Evolutionary conservation across 2,329 filamentous ascomycete species (phyloP).

Genomic region (Aspergillus quadricinctus): DNA sequence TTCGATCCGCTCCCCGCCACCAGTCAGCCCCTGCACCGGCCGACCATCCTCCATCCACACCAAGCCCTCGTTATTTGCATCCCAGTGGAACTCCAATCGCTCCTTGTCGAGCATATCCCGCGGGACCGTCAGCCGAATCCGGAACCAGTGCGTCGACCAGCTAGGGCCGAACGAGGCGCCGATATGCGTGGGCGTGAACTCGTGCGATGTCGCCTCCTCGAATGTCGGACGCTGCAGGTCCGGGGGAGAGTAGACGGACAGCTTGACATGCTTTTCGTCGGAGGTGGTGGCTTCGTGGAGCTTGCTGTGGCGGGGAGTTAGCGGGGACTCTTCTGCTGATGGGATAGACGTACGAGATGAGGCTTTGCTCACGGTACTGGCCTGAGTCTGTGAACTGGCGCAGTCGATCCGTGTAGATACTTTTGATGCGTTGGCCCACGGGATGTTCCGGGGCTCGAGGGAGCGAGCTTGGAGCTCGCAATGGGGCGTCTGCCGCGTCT

Average conservation of each 20-base stretch:
- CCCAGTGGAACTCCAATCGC: slow-evolving; percentile 93
- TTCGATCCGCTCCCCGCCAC: slow-evolving; percentile 80
- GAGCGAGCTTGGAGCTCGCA: slow-evolving; percentile 39
- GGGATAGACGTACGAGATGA: slow-evolving; percentile 57
- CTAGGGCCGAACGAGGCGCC: slow-evolving; percentile 85
- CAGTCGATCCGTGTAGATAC: slow-evolving; percentile 81
- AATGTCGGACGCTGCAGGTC: slow-evolving; percentile 77
- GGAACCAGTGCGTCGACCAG: slow-evolving; percentile 99
- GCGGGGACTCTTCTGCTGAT: background rate
- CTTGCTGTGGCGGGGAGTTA: slow-evolving; percentile 49
- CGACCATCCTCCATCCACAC: slow-evolving; percentile 89
- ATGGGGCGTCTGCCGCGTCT: slow-evolving; percentile 23
- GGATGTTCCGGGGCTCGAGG: slow-evolving; percentile 50
- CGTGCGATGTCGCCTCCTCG: slow-evolving; percentile 71
- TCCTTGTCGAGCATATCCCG: slow-evolving; percentile 67
- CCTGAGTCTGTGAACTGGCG: slow-evolving; percentile 73
- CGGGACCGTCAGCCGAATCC: slow-evolving; percentile 73
- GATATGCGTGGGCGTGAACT: slow-evolving; percentile 69
- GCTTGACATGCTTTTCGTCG: slow-evolving; percentile 72
- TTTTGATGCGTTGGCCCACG: slow-evolving; percentile 73
- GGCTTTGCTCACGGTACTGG: slow-evolving; percentile 72
- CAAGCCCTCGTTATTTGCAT: slow-evolving; percentile 89
- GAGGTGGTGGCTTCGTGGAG: slow-evolving; percentile 64
- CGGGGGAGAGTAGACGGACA: slow-evolving; percentile 82
- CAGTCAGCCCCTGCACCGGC: slow-evolving; percentile 86